Conservation (phyloP, 345 rosid species). For the Salix exigua region DNA sequence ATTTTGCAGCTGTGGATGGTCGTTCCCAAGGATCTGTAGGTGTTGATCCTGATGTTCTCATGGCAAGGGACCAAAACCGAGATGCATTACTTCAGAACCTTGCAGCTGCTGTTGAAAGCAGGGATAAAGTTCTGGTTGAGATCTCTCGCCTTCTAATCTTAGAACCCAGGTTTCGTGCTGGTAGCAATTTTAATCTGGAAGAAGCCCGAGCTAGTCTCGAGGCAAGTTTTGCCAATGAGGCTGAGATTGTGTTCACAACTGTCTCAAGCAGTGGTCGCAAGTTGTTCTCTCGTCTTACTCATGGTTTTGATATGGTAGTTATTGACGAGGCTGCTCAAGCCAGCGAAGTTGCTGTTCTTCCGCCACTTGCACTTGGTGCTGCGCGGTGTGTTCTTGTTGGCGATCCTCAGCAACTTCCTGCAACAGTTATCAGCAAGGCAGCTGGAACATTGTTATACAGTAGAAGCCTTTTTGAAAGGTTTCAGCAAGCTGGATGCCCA, state of each 20-base stretch:
- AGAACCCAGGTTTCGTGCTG: slow-evolving; percentile 74
- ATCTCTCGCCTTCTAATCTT: slow-evolving; percentile 92
- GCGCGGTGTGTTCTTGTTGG: slow-evolving; percentile 98
- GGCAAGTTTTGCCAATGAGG: slow-evolving; percentile 98
- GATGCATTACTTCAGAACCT: slow-evolving; percentile 82
- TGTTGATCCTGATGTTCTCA: slow-evolving; percentile 89
- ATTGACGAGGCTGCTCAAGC: slow-evolving; percentile 99
- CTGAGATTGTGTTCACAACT: slow-evolving; percentile 98
- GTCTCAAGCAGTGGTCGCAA: slow-evolving; percentile 99
- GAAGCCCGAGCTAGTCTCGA: slow-evolving; percentile 97
- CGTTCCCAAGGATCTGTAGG: slow-evolving; percentile 97
- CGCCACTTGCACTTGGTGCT: slow-evolving; percentile 95
- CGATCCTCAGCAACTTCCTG: slow-evolving; percentile 99
- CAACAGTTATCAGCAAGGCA: slow-evolving; percentile 97
- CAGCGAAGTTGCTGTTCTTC: slow-evolving; percentile 91
- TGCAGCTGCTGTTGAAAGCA: slow-evolving; percentile 88
- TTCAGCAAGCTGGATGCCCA: slow-evolving; percentile 97
- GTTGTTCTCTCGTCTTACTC: slow-evolving; percentile 89
- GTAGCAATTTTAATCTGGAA: slow-evolving; percentile 78
- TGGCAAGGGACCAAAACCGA: slow-evolving; percentile 87
- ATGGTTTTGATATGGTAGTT: slow-evolving; percentile 99
- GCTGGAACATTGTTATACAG: slow-evolving; percentile 94
- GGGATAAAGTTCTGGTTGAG: slow-evolving; percentile 95
- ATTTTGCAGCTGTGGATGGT: slow-evolving; percentile 62
- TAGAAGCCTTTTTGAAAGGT: slow-evolving; percentile 97